A percentile compares a stretch with the other conserved stretches of the same genome.
These are phyloP conservation scores for Scedosporium minutisporum DNA, from an alignment of 2,329 filamentous ascomycete genomes.

Conservation along the genomic window DNA sequence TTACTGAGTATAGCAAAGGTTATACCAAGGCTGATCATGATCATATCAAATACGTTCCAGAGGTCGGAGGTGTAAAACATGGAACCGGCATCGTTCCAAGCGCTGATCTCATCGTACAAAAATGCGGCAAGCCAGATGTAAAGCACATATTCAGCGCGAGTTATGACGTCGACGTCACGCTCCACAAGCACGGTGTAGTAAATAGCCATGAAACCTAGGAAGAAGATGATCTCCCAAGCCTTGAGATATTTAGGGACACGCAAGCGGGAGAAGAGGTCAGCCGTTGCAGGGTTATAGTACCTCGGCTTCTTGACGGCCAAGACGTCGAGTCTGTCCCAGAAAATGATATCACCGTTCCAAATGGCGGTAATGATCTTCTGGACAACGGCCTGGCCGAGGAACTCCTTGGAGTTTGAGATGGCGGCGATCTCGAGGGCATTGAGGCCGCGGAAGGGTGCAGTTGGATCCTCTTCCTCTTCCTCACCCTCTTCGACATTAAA, in stretches of 20 bases:
- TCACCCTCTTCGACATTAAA: constrained; percentile 26
- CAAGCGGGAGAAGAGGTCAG: constrained; percentile 65
- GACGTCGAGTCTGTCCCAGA: constrained; percentile 72
- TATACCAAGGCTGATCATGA: constrained; percentile 64
- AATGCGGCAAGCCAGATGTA: constrained; percentile 85
- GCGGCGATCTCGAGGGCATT: constrained; percentile 84
- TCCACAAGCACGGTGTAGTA: constrained; percentile 83
- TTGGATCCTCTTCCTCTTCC: constrained; percentile 48
- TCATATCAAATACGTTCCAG: constrained; percentile 66
- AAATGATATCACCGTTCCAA: constrained; percentile 78
- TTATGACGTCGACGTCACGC: constrained; percentile 56
- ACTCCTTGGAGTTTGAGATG: constrained; percentile 73
- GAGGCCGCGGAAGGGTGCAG: constrained; percentile 63
- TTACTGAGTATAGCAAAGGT: constrained; percentile 63
- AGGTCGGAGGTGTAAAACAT: constrained; percentile 79
- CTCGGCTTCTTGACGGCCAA: constrained; percentile 66
- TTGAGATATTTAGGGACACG: constrained; percentile 79
- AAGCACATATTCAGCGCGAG: constrained; percentile 58
- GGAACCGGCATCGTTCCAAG: constrained; percentile 76
- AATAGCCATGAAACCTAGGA: constrained; percentile 62
- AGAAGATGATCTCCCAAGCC: constrained; percentile 74
- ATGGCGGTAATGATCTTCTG: constrained; percentile 78
- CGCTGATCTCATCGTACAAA: constrained; percentile 76
- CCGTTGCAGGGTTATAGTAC: constrained; percentile 58
- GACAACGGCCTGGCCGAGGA: constrained; percentile 69